phyloP scores from a whole-genome alignment of 2,329 filamentous ascomycete species.

The Aspergillus vadensis region DNA sequence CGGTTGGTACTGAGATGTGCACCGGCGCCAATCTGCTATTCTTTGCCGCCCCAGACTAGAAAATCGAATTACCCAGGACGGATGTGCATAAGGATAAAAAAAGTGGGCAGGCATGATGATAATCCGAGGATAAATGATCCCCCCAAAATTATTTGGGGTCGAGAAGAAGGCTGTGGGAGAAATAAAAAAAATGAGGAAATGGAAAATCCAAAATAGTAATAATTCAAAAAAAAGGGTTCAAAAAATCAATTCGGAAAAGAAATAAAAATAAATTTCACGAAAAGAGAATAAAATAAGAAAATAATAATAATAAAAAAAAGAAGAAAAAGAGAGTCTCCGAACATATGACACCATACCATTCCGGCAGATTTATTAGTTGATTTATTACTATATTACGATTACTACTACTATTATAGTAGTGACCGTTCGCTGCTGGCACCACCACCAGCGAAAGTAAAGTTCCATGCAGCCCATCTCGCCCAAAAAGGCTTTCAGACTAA shows the following conservation, averaged over 20 bases:
- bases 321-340: conserved; percentile 9
- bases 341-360: conserved; percentile 13
- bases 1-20: conserved; percentile 20
- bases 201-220: neutral
- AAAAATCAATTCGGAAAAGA: neutral
- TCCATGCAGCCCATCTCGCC: conserved; percentile 13
- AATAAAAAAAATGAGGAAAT: neutral
- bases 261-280: neutral
- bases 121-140: neutral
- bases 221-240: neutral
- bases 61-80: conserved; percentile 1
- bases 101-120: conserved; percentile 2
- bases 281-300: conserved; percentile 7
- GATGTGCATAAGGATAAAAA: conserved; percentile 6
- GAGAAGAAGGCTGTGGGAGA: neutral
- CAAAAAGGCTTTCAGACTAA: conserved; percentile 19
- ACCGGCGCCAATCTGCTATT: conserved; percentile 17
- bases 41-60: conserved; percentile 14
- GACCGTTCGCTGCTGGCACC: conserved; percentile 12
- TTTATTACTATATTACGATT: conserved; percentile 8
- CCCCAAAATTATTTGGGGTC: neutral
- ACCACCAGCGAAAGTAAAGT: conserved; percentile 10
- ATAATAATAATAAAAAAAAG: conserved; percentile 4
- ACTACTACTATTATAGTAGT: conserved; percentile 8
- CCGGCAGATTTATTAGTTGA: conserved; percentile 13